phyloP scores from a whole-genome alignment of 768 basidiomycete genomes.

The Kwoniella sp. region DNA sequence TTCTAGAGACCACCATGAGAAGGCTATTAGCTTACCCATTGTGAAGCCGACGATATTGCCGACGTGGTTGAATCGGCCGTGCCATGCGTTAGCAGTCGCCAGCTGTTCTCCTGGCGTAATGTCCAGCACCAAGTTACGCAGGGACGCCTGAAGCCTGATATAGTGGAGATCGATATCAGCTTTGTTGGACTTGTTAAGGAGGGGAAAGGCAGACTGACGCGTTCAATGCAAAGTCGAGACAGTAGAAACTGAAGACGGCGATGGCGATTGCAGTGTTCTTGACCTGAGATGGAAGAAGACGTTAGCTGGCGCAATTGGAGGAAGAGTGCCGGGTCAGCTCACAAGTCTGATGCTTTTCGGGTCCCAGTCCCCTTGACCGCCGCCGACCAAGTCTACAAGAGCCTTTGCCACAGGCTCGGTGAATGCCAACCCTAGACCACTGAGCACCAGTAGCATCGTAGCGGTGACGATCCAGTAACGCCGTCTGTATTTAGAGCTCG shows the following conservation, averaged over 20 bases:
- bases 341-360: conserved; percentile 69
- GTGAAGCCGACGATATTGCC: conserved; percentile 95
- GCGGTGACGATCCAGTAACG: conserved; percentile 93
- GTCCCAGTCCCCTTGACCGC: conserved; percentile 85
- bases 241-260: conserved; percentile 86
- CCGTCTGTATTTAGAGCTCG: conserved; percentile 79
- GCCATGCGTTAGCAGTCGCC: conserved; percentile 95
- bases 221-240: conserved; percentile 96
- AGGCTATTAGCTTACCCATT: conserved; percentile 67
- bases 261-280: conserved; percentile 75
- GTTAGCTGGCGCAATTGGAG: background rate
- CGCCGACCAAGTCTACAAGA: conserved; percentile 74
- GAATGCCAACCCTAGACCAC: conserved; percentile 79
- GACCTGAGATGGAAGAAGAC: conserved; percentile 59
- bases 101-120: conserved; percentile 85
- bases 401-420: conserved; percentile 72
- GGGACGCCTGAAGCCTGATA: conserved; percentile 67
- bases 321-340: conserved; percentile 32
- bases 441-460: conserved; percentile 74
- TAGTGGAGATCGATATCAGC: background rate
- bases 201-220: conserved; percentile 59
- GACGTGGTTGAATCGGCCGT: conserved; percentile 92
- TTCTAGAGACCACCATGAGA: background rate
- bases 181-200: background rate
- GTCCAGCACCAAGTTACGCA: conserved; percentile 91